Evolutionary conservation across 768 basidiomycete genomes (phyloP).

Genomic region (Podaxis pistillaris): DNA sequence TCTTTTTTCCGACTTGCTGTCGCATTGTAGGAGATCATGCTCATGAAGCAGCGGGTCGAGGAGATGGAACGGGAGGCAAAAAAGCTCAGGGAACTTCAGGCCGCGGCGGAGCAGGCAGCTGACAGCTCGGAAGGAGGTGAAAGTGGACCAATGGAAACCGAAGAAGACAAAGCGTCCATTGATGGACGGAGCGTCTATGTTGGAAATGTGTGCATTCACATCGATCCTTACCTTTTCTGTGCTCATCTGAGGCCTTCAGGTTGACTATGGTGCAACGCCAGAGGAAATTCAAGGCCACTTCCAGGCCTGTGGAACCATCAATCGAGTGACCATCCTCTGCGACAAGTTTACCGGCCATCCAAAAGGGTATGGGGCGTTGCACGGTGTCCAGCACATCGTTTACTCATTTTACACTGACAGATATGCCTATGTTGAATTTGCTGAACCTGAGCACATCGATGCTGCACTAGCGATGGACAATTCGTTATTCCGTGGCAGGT

Average conservation of each 20-base stretch:
- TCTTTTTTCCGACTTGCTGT: slow-evolving; percentile 15
- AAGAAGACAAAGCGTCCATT: slow-evolving; percentile 80
- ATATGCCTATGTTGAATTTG: slow-evolving; percentile 98
- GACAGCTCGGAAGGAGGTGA: slow-evolving; percentile 44
- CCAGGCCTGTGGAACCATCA: slow-evolving; percentile 96
- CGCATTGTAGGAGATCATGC: slow-evolving; percentile 68
- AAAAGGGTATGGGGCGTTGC: slow-evolving; percentile 69
- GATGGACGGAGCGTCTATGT: slow-evolving; percentile 91
- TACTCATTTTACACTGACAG: slow-evolving; percentile 37
- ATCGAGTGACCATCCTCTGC: slow-evolving; percentile 97
- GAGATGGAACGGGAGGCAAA: slow-evolving; percentile 93
- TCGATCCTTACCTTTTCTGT: slow-evolving; percentile 13
- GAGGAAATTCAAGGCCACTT: slow-evolving; percentile 99
- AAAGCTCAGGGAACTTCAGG: slow-evolving; percentile 84
- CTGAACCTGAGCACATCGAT: slow-evolving; percentile 88
- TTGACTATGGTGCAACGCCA: slow-evolving; percentile 95
- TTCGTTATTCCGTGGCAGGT: slow-evolving; percentile 88
- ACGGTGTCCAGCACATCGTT: neutral
- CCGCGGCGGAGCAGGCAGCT: slow-evolving; percentile 63
- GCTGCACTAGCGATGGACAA: slow-evolving; percentile 93
- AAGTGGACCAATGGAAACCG: slow-evolving; percentile 63
- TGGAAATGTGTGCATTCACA: slow-evolving; percentile 81
- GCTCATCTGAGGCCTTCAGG: slow-evolving; percentile 45
- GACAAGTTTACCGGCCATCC: slow-evolving; percentile 99
- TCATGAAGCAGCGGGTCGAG: slow-evolving; percentile 90